Evolutionary conservation across 345 rosid genomes (phyloP).

Genomic region (Pseudoturritis turrita): DNA sequence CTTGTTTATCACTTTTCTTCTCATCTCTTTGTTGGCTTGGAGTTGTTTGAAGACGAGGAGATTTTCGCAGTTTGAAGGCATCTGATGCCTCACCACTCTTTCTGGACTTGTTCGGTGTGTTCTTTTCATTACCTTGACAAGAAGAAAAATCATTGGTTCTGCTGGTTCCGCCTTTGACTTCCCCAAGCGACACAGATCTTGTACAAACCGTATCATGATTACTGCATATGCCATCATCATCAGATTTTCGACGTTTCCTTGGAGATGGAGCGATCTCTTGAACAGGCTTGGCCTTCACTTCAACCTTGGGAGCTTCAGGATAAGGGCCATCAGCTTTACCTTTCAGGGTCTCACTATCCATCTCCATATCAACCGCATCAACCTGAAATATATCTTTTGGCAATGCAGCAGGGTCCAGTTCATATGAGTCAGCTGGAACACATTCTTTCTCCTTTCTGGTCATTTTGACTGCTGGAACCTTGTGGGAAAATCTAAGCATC

Average conservation of each 20-base stretch:
- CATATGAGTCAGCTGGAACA: conserved; percentile 58
- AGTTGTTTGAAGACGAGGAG: conserved; percentile 23
- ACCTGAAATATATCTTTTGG: conserved; percentile 36
- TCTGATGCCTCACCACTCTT: conserved; percentile 2
- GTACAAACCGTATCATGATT: background rate
- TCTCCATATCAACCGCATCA: conserved; percentile 10
- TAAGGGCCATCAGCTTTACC: conserved; percentile 12
- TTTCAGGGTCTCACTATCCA: conserved; percentile 17
- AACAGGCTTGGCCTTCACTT: conserved; percentile 2
- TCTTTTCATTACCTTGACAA: conserved; percentile 26
- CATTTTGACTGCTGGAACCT: conserved; percentile 60
- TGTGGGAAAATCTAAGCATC: conserved; percentile 71
- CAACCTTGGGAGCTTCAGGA: conserved; percentile 16
- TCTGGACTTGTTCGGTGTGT: background rate
- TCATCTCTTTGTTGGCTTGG: conserved; percentile 10
- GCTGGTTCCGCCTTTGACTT: conserved; percentile 5
- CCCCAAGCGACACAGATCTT: background rate
- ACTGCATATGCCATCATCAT: background rate
- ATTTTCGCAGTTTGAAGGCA: conserved; percentile 19
- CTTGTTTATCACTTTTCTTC: conserved; percentile 18
- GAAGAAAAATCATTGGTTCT: conserved; percentile 5
- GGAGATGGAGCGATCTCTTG: conserved; percentile 21
- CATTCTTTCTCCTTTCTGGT: conserved; percentile 59
- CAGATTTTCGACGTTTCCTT: conserved; percentile 29
- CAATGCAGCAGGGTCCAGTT: conserved; percentile 67